Base-by-base conservation (phyloP, 2,329 filamentous ascomycete species). In the Trichophyton simii region DNA sequence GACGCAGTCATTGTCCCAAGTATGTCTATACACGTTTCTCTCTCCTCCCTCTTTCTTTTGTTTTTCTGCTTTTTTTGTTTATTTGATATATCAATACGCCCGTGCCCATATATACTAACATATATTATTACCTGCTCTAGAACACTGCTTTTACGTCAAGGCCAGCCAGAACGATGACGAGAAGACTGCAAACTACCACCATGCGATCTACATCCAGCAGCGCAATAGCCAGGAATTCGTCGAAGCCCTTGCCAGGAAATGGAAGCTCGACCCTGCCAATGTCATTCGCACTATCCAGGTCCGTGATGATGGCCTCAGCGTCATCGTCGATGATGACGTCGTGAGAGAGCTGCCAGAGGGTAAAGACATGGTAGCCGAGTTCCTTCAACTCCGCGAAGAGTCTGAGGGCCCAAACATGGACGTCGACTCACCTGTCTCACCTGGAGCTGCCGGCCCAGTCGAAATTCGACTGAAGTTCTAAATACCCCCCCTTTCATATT, bases 301-400 rank as follows among this genome's bases (percentile, higher is more conserved):
- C 60, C 86, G 89, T 48, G 80, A 85, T 13, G 85, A 85, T 65
- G 90, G 90, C 0, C 76, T 96, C 1, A 85, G 91, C 68, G 85
- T 97, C 61, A 84, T 95, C 69, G 82, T 97, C 67, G 94, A 97
- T 69, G 91, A 97, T 69, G 91, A 96, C 65, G 86, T 95, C 57
- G 83, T 97, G 36, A 82, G 83, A 52, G 87, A 92, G 72, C 79
- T 97, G 59, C 83, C 85, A 1, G 94, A 99, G 75, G 91, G 91
- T 36, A 90, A 97, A 73, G 92, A 96, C 69, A 94, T 97, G 87
- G 77, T 81, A 42, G 82, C 82, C 48, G 84, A 87, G 67, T 83
- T 86, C 62, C 80, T 88, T 62, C 86, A 94, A 67, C 79, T 88
- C 52, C 71, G 76, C 58, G 72, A 77, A 59, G 73, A 68, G 42